Conservation (phyloP, 2,329 filamentous ascomycete species). For the Xylariaceae sp. region DNA sequence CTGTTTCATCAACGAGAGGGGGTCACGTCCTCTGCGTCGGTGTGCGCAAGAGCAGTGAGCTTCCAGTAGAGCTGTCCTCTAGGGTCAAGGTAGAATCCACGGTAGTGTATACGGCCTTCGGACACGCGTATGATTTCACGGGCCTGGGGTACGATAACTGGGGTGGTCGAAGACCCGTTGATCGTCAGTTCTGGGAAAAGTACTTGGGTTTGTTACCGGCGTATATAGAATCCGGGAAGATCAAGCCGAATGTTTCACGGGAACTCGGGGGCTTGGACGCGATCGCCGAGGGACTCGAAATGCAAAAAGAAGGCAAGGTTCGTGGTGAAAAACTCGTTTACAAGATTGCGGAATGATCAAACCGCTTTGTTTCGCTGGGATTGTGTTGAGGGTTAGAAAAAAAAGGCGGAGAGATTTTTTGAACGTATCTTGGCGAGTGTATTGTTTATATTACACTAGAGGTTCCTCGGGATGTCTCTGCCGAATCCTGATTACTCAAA, state of each 20-base stretch:
- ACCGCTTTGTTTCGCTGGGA: no score
- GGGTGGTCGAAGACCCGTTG: slow-evolving; percentile 26
- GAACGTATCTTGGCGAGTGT: no score
- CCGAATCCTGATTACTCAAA: no score
- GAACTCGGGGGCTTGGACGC: slow-evolving; percentile 29
- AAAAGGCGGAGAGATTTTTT: no score
- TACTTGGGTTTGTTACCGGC: slow-evolving; percentile 29
- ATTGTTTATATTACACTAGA: no score
- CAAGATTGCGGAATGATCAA: slow-evolving; percentile 19
- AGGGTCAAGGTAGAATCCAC: slow-evolving; percentile 31
- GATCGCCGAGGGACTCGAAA: slow-evolving; percentile 27
- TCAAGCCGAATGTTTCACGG: slow-evolving; percentile 29
- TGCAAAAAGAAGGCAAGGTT: slow-evolving; percentile 28
- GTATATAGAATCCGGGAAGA: slow-evolving; percentile 24
- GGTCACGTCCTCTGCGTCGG: slow-evolving; percentile 26
- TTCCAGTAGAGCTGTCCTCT: slow-evolving; percentile 17
- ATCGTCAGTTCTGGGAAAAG: slow-evolving; percentile 32
- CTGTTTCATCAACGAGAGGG: slow-evolving; percentile 30
- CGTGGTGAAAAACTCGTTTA: slow-evolving; percentile 33
- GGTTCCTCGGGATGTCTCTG: no score
- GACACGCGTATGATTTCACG: slow-evolving; percentile 20
- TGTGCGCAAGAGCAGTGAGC: slow-evolving; percentile 19
- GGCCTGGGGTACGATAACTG: slow-evolving; percentile 24
- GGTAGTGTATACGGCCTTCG: slow-evolving; percentile 32
- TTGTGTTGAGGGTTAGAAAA: no score